Evolutionary conservation across 805 yeast species (phyloP).

Genomic region (Candida germanica): DNA sequence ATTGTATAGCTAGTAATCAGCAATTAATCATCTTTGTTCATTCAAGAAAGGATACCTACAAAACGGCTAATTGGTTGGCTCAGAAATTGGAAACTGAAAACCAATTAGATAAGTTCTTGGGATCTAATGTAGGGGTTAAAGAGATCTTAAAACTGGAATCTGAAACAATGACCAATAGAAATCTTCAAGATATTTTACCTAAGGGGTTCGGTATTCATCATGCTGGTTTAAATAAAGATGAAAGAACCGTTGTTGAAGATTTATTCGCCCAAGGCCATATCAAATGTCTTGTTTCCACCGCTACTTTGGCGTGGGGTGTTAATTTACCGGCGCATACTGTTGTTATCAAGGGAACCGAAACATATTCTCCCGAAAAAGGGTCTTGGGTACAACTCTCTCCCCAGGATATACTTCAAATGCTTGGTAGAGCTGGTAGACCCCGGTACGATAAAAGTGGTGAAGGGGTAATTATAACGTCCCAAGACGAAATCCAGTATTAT

Average conservation of each 20-base stretch:
- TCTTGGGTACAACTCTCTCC: conserved; percentile 90
- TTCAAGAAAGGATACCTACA: conserved; percentile 85
- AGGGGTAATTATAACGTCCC: conserved; percentile 88
- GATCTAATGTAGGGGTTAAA: conserved; percentile 45
- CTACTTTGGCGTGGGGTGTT: conserved; percentile 97
- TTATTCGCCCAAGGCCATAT: conserved; percentile 83
- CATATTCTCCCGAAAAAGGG: conserved; percentile 88
- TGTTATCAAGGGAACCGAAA: conserved; percentile 88
- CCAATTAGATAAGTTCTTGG: conserved; percentile 43
- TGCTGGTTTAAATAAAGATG: conserved; percentile 77
- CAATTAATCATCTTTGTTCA: conserved; percentile 92
- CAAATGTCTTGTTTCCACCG: conserved; percentile 84
- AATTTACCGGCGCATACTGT: conserved; percentile 95
- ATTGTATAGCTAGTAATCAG: conserved; percentile 56
- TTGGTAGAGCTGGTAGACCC: conserved; percentile 98
- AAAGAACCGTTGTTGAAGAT: conserved; percentile 78
- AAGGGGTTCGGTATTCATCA: conserved; percentile 87
- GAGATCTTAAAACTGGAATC: conserved; percentile 67
- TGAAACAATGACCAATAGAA: conserved; percentile 49
- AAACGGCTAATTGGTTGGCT: conserved; percentile 73
- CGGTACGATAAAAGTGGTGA: conserved; percentile 89
- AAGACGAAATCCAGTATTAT: conserved; percentile 81
- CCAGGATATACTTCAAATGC: conserved; percentile 92
- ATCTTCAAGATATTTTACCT: conserved; percentile 57
- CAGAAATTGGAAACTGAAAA: conserved; percentile 58